Conservation (phyloP, 306 rosid species). For the Dryas drummondii region DNA sequence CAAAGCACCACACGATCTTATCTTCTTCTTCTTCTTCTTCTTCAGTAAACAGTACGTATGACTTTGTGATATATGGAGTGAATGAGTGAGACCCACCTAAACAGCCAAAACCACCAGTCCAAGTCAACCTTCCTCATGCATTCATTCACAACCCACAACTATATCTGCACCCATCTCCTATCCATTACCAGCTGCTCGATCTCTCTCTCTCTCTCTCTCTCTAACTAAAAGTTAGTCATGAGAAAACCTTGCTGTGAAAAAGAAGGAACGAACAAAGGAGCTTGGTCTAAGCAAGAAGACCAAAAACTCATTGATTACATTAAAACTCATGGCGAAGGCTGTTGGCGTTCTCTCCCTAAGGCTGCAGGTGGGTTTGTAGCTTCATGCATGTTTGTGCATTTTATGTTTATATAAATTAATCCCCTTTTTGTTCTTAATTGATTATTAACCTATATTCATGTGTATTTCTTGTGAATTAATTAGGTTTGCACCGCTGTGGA, state of each 20-base stretch:
- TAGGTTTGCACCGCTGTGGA: conserved; percentile 71
- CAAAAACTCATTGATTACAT: conserved; percentile 65
- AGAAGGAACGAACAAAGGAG: conserved; percentile 62
- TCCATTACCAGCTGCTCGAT: neutral
- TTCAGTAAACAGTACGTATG: too few species aligned
- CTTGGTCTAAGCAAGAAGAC: conserved; percentile 76
- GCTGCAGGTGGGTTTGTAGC: conserved; percentile 51
- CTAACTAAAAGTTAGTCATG: conserved; percentile 25
- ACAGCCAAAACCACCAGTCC: conserved; percentile 62
- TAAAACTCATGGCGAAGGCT: conserved; percentile 60
- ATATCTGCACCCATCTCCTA: conserved; percentile 31
- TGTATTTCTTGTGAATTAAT: neutral
- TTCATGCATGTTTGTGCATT: neutral
- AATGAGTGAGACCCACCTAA: conserved; percentile 32
- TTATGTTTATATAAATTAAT: neutral
- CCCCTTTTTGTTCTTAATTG: neutral
- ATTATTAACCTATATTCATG: neutral
- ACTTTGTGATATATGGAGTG: neutral
- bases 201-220: neutral
- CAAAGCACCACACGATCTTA: neutral
- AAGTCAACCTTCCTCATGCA: conserved; percentile 41
- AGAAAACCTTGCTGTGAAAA: conserved; percentile 68
- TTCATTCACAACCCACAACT: conserved; percentile 3
- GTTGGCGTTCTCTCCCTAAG: conserved; percentile 69
- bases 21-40: neutral